These are phyloP conservation scores for Pisolithus tinctorius DNA, from an alignment of 768 basidiomycete species.

Conservation along the genomic window DNA sequence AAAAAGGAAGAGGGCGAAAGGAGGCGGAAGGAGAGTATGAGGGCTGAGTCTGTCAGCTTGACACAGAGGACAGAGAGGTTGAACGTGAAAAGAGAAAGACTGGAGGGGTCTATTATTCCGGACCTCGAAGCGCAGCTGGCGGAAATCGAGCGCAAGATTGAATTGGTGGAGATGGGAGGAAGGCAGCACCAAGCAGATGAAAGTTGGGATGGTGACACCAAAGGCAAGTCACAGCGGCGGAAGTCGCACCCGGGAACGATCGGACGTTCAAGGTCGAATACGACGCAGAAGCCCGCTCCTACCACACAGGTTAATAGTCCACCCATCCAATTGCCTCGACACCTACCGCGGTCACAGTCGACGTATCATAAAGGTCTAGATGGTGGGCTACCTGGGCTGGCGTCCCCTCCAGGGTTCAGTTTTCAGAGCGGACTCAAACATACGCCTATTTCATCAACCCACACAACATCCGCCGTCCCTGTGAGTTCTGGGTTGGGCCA, in stretches of 20 bases:
- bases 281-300: constrained; percentile 10
- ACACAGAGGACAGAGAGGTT: constrained; percentile 64
- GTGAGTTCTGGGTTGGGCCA: constrained; percentile 1
- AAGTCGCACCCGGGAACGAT: constrained; percentile 25
- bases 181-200: constrained; percentile 9
- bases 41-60: constrained; percentile 49
- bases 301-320: constrained; percentile 12
- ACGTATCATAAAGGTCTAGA: constrained; percentile 16
- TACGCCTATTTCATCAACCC: constrained; percentile 12
- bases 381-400: constrained; percentile 4
- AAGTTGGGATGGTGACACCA: constrained; percentile 9
- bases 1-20: constrained; percentile 43
- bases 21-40: constrained; percentile 49
- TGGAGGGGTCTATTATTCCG: constrained; percentile 50
- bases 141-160: constrained; percentile 55
- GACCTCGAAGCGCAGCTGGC: constrained; percentile 65
- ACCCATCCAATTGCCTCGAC: constrained; percentile 20
- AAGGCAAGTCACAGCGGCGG: constrained; percentile 16
- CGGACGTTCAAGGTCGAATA: constrained; percentile 11
- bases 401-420: constrained; percentile 12
- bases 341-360: constrained; percentile 23
- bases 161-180: constrained; percentile 27
- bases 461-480: constrained; percentile 7
- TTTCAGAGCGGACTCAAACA: constrained; percentile 9
- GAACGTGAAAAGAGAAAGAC: constrained; percentile 54